These are phyloP conservation scores for Brettanomyces anomalus DNA, from an alignment of 805 yeast genomes.

Conservation along the genomic window DNA sequence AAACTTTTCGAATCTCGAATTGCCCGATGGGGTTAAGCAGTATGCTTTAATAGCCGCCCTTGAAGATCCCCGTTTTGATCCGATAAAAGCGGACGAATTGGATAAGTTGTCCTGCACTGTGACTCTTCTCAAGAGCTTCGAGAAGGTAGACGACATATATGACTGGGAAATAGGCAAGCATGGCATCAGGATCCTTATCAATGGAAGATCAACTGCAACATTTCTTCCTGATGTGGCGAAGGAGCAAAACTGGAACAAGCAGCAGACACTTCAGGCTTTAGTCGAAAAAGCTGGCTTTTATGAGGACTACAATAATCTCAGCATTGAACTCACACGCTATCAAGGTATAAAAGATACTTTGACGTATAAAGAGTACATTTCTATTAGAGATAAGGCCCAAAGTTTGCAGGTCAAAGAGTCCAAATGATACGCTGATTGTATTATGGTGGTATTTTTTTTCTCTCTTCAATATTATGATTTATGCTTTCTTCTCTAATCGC, in stretches of 20 bases:
- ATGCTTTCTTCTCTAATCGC: too few species aligned
- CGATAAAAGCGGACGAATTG: constrained; percentile 51
- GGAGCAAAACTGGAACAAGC: constrained; percentile 77
- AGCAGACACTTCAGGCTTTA: constrained; percentile 61
- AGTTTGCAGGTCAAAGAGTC: background rate
- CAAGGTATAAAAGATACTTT: constrained; percentile 41
- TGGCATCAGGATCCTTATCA: constrained; percentile 62
- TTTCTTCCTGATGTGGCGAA: constrained; percentile 85
- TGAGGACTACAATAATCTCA: constrained; percentile 22
- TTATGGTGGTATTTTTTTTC: too few species aligned
- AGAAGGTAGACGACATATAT: constrained; percentile 36
- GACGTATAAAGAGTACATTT: constrained; percentile 31
- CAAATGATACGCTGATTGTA: too few species aligned
- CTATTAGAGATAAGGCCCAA: constrained; percentile 8
- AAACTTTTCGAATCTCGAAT: constrained; percentile 52
- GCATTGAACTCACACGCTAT: constrained; percentile 43
- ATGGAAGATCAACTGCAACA: constrained; percentile 51
- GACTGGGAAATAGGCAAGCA: constrained; percentile 82
- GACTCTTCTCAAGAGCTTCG: constrained; percentile 56
- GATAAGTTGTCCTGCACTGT: constrained; percentile 45
- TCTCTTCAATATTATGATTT: too few species aligned
- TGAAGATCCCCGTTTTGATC: constrained; percentile 69
- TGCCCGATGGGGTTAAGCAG: constrained; percentile 49
- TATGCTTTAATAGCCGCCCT: constrained; percentile 67
- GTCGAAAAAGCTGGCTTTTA: constrained; percentile 61